These are phyloP conservation scores for Aspergillus transmontanensis DNA, from an alignment of 2,329 filamentous ascomycete species.

Conservation along the genomic window DNA sequence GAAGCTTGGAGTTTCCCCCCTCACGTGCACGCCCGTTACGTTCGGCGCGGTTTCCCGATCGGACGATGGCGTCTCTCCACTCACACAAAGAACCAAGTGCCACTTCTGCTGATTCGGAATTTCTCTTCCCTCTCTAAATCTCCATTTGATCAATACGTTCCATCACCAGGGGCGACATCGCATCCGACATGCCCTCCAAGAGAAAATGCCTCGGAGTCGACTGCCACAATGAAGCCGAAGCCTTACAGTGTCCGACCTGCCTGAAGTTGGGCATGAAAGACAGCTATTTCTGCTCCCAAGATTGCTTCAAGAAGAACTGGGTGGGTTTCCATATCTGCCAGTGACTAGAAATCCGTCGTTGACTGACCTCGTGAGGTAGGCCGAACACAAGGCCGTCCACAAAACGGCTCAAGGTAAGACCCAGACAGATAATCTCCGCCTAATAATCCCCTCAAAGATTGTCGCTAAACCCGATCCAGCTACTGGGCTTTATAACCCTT, in stretches of 20 bases:
- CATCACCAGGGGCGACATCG: too few species aligned
- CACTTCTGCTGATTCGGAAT: too few species aligned
- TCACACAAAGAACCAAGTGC: too few species aligned
- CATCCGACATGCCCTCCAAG: not conserved
- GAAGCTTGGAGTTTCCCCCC: too few species aligned
- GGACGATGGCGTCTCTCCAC: too few species aligned
- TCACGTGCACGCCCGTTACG: too few species aligned
- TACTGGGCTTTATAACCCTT: conserved; percentile 82
- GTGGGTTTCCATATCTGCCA: conserved; percentile 54
- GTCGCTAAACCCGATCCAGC: conserved; percentile 74
- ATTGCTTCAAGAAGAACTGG: conserved; percentile 97
- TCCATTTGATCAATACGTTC: too few species aligned
- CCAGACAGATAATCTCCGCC: conserved; percentile 73
- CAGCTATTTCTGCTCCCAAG: conserved; percentile 77
- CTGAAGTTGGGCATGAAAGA: conserved; percentile 76
- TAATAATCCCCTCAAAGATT: conserved; percentile 55
- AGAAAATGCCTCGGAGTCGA: conserved; percentile 68
- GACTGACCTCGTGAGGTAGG: conserved; percentile 12
- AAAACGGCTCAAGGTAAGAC: conserved; percentile 66
- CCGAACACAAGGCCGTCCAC: conserved; percentile 55
- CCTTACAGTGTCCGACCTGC: conserved; percentile 87
- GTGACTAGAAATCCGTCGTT: not conserved
- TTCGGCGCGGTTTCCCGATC: too few species aligned
- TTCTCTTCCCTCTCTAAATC: too few species aligned
- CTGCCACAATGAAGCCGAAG: conserved; percentile 79